Evolutionary conservation across 805 yeast species (phyloP), one percentile per base, ranked within the genome.

Genomic region (Brettanomyces custersianus): DNA sequence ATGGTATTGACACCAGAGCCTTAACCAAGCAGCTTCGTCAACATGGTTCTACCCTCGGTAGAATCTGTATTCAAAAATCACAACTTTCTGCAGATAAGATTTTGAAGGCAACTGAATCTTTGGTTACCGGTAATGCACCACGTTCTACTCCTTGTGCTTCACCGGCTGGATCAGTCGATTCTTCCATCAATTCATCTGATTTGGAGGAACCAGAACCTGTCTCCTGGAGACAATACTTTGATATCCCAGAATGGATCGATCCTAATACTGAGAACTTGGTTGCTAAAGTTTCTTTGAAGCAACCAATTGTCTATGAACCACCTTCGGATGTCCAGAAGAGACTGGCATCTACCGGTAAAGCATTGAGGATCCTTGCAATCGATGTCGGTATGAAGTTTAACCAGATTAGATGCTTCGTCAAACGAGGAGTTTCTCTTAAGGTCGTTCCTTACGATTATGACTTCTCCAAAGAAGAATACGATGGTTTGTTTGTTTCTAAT

Each of bases 381-480:
- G 99, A 92, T 63, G 96, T 88, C 39, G 99, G 99, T 72, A 84
- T 92, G 85, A 92, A 92, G 65, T 90, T 70, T 68, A 92, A 92
- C 65, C 99, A 92, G 68, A 85, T 92, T 55, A 81, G 99, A 62
- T 92, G 98, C 62, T 90, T 92, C 46, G 86, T 92, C 40, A 76
- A 77, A 57, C 80, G 98, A 55, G 98, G 99, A 59, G 96, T 92
- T 35, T 96, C 94, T 65, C 70, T 92, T 48, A 74, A 77, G 56
- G 96, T 92, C 38, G 96, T 92, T 33, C 97, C 98, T 42, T 90
- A 90, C 88, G 80, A 92, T 59, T 78, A 87, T 56, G 95, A 87
- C 61, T 80, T 82, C 59, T 66, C 82, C 43, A 52, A 62, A 34
- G 95, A 86, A 61, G 70, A 77, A 43, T 92, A 81, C 57, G 98